Percentiles rank a stretch among this genome's conserved stretches.
These are phyloP conservation scores for Spathaspora girioi DNA, from an alignment of 805 yeast genomes.

Conservation along the genomic window DNA sequence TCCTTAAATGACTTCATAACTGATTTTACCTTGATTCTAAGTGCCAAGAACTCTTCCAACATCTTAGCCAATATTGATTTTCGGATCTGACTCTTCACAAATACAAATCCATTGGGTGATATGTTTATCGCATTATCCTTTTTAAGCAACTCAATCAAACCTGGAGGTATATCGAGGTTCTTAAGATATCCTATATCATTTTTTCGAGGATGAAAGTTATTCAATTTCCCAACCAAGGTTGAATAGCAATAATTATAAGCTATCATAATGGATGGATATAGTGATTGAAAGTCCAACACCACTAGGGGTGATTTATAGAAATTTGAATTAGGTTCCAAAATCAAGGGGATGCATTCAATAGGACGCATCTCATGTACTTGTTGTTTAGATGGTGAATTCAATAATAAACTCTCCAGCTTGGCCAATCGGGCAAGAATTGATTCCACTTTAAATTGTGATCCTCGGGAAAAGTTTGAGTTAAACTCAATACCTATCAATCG, in stretches of 20 bases:
- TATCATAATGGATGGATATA: constrained; percentile 88
- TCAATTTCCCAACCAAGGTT: constrained; percentile 61
- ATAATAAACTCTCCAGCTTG: constrained; percentile 67
- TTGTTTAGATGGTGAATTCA: constrained; percentile 74
- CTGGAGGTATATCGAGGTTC: constrained; percentile 43
- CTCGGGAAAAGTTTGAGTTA: constrained; percentile 80
- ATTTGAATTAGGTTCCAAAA: constrained; percentile 86
- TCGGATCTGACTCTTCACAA: constrained; percentile 61
- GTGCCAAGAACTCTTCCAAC: constrained; percentile 78
- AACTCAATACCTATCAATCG: constrained; percentile 87
- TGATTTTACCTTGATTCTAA: constrained; percentile 72
- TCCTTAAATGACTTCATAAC: constrained; percentile 55
- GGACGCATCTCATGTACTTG: constrained; percentile 85
- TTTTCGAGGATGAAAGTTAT: constrained; percentile 44
- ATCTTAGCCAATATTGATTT: constrained; percentile 76
- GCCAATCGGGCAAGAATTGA: constrained; percentile 73
- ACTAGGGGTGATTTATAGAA: constrained; percentile 86
- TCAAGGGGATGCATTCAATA: constrained; percentile 81
- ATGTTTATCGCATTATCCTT: constrained; percentile 51
- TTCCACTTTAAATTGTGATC: constrained; percentile 93
- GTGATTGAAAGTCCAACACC: constrained; percentile 88
- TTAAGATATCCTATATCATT: constrained; percentile 57
- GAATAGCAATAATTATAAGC: constrained; percentile 89
- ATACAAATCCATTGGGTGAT: constrained; percentile 87
- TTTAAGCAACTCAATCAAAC: constrained; percentile 49